Percentiles rank a stretch among this genome's conserved stretches.
Evolutionary conservation across 73 alveolate species (phyloP).

Genomic region (Tetrahymena borealis): DNA sequence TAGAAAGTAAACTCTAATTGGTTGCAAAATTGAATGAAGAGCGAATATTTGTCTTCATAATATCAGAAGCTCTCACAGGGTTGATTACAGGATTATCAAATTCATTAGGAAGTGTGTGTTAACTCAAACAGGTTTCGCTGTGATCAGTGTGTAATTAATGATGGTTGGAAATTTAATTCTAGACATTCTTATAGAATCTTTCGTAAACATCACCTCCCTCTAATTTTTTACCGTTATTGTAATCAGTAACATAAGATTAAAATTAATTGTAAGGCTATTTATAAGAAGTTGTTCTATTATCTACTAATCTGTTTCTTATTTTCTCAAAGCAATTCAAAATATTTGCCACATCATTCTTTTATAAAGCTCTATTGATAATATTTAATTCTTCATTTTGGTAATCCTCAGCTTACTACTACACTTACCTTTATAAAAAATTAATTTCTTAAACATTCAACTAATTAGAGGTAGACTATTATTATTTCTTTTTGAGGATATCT

Average conservation of each 20-base stretch:
- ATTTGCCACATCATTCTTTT: not conserved
- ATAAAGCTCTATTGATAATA: not conserved
- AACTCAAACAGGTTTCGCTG: not conserved
- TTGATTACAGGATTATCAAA: not conserved
- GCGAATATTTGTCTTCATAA: not conserved
- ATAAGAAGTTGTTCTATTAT: not conserved
- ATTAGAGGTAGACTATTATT: not conserved
- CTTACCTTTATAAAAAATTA: not conserved
- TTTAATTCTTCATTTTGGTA: not conserved
- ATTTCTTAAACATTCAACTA: not conserved
- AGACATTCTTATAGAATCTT: not conserved
- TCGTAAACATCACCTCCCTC: not conserved
- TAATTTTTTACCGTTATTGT: not conserved
- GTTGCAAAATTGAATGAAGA: not conserved
- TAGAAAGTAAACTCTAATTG: not conserved
- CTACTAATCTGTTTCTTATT: not conserved
- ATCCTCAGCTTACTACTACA: not conserved
- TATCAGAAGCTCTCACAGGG: not conserved
- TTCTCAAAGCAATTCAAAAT: not conserved
- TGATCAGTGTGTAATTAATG: not conserved
- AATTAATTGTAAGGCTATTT: not conserved
- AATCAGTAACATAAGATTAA: not conserved
- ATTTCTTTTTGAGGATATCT: not conserved
- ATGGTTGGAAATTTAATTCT: not conserved
- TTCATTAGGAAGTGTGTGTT: not conserved